phyloP scores from a whole-genome alignment of 768 basidiomycete genomes.

The Polyporus arcularius region DNA sequence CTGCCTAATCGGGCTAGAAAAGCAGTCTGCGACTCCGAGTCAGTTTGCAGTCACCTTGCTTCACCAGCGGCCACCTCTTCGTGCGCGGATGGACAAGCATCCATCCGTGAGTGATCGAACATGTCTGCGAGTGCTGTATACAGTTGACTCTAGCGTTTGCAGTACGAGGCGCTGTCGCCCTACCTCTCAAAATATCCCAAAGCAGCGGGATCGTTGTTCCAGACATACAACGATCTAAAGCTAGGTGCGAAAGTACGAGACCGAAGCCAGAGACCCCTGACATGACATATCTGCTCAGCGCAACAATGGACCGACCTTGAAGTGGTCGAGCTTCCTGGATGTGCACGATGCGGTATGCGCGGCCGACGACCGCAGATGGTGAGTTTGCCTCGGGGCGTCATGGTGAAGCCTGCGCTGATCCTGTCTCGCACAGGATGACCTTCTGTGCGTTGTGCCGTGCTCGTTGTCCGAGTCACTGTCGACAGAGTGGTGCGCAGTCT shows the following conservation, averaged over 20 bases:
- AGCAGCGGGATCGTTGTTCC: conserved; percentile 62
- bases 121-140: not conserved
- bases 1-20: conserved; percentile 3
- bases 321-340: conserved; percentile 57
- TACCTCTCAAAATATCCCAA: conserved; percentile 62
- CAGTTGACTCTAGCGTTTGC: not conserved
- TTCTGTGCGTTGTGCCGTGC: conserved; percentile 64
- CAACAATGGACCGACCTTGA: conserved; percentile 73
- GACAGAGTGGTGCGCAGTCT: conserved; percentile 51
- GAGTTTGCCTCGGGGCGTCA: conserved; percentile 15
- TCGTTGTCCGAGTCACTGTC: conserved; percentile 66
- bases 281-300: conserved; percentile 38
- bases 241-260: conserved; percentile 39
- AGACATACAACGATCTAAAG: conserved; percentile 73
- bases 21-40: not conserved
- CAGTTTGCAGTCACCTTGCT: not conserved
- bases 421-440: conserved; percentile 38
- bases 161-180: conserved; percentile 51
- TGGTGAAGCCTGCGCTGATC: conserved; percentile 2
- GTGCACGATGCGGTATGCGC: conserved; percentile 56
- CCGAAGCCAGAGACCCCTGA: not conserved
- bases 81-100: conserved; percentile 25
- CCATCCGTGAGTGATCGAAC: conserved; percentile 25
- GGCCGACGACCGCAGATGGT: conserved; percentile 60
- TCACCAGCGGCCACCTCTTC: not conserved